These are phyloP conservation scores for Dalbergia cochinchinensis DNA, from an alignment of 306 rosid genomes.

Conservation along the genomic window DNA sequence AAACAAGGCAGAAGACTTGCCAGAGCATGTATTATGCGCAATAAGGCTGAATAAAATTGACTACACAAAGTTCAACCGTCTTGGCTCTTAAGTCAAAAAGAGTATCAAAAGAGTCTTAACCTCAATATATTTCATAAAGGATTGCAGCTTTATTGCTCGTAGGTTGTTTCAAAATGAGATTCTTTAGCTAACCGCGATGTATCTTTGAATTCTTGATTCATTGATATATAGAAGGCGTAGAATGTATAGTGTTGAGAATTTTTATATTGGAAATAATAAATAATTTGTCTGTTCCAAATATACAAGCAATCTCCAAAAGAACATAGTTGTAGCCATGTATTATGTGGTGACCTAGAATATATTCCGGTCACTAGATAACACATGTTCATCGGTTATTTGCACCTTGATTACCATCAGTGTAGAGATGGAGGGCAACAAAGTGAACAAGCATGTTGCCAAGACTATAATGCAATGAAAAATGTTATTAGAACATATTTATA, in stretches of 20 bases:
- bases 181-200: constrained; percentile 30
- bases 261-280: constrained; percentile 17
- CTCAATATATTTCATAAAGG: constrained; percentile 18
- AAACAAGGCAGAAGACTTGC: constrained; percentile 87
- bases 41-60: constrained; percentile 78
- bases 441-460: too few relatives aligned
- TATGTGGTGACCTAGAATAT: too few relatives aligned
- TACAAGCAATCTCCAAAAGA: background rate
- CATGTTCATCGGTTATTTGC: background rate
- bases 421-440: background rate
- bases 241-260: constrained; percentile 43
- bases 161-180: constrained; percentile 33
- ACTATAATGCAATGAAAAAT: background rate
- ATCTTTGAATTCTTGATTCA: constrained; percentile 40
- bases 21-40: constrained; percentile 82
- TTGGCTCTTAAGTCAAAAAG: constrained; percentile 50
- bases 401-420: background rate
- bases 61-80: constrained; percentile 58
- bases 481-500: too few relatives aligned
- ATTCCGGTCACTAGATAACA: background rate
- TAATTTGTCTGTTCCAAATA: constrained; percentile 10
- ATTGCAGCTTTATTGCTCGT: constrained; percentile 22
- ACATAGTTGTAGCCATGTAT: background rate
- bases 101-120: constrained; percentile 29
- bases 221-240: constrained; percentile 7